Evolutionary conservation across 2,329 filamentous ascomycete species (phyloP), one percentile per base, ranked within the genome.

Genomic region (Phoma sp.): DNA sequence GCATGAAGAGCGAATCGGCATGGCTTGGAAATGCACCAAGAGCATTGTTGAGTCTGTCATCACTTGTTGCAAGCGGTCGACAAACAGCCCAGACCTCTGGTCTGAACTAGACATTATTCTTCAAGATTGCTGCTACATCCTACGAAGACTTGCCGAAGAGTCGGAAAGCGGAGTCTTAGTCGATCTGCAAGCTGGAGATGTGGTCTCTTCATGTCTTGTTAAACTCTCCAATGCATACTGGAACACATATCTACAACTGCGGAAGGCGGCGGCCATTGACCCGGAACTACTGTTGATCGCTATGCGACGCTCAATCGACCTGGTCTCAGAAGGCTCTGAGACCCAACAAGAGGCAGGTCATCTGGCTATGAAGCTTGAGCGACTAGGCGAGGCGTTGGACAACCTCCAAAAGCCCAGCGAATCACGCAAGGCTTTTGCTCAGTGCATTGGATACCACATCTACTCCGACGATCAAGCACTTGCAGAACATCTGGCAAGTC

Each of bases 211-310:
- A 6, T 67, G 64, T 27, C 79, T 84, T 52, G 82, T 88, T 58
- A 90, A 87, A 64, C 83, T 91, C 24, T 91, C 89, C 0, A 88
- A 89, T 63, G 80, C 90, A 3, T 91, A 91, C 69, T 91, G 88
- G 69, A 79, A 85, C n/a, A 80, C 84, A 43, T 85, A 86, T 65
- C 75, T 83, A 17, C 77, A 80, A 39, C 41, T 73, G 69, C 85
- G 56, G 76, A 84, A 83, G 44, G 74, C 77, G 22, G 62, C 74
- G 0, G 74, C 76, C 4, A 78, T 78, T 27, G 60, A 72, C 1
- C 76, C 77, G n/a, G 78, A 81, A 43, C 61, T 68, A 17, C 77
- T 82, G 1, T 72, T 89, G 13, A 81, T 83, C 44, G 81, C 86
- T 12, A 78, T 91, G 43, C 83, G 83, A 51, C 82, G 85, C 50